Evolutionary conservation across 1,139 yeast species (phyloP), one percentile per base, ranked within the genome.

Genomic region (Debaryomyces robertsiae): DNA sequence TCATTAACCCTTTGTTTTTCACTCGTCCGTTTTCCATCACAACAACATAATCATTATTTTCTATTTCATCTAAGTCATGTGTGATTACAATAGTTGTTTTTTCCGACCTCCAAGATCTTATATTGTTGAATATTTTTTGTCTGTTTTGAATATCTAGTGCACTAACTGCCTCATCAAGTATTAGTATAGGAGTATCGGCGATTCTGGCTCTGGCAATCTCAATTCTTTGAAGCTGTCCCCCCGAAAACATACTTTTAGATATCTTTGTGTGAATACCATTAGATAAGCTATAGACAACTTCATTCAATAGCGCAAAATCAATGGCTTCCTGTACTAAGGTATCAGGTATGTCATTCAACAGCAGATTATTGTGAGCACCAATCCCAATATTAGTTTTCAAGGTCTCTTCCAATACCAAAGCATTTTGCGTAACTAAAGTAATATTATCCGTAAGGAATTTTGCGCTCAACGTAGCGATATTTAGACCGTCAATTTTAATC

Each of bases 211-310:
- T 73, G 0, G 97, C 96, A 22, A 93, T 57, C 0, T 93, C 84
- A 3, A 93, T 68, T 43, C 91, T 67, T 61, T 93, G 98, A 41
- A 75, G 77, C 58, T 93, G 96, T 0, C 98, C 98, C 3, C 98
- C 98, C 48, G 96, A 89, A n/a, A 93, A 65, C 2, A 79, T 77
- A 2, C 66, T 65, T 0, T 62, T 57, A 0, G 82, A 79, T 2
- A 86, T 52, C 2, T 58, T 47, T 0, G 88, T 76, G 19, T 83
- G 70, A 3, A 79, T 40, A 0, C 90, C 89, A 7, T 76, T 61
- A 0, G 83, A 75, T 2, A 84, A 54, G 25, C 57, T 60, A 3
- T 56, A 51, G 1, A 84, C 56, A 3, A 84, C 60, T 2, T 74
- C 73, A 2, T 63, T 61, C 13, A 85, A 61, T 9, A 73, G 58